Base-by-base conservation (phyloP, 768 basidiomycete genomes). In the Mycena capillaripes region DNA sequence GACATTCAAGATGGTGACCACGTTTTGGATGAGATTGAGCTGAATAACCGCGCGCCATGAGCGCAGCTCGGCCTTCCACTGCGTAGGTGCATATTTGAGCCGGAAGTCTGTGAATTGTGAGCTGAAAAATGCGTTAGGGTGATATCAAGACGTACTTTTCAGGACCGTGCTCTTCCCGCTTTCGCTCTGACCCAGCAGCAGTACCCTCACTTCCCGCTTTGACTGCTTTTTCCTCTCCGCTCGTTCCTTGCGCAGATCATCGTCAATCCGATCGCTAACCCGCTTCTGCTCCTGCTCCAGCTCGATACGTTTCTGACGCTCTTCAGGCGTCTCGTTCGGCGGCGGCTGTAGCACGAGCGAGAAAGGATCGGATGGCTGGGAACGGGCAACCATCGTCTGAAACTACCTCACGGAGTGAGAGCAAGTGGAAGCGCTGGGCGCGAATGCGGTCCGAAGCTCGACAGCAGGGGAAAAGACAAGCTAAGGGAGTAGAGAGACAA, bases 41-140 rank as follows among this genome's bases (percentile, higher is more conserved):
- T 94, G 93, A 58, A 95, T 89, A 69, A 95, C 91, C 1, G 91
- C 83, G 30, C 91, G 86, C 94, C 93, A 95, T 10, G 91, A 91
- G 1, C 85, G 84, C 44, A 92, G 90, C 78, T 95, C 93, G 25
- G 85, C 84, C 42, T 83, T 82, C 91, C 91, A 94, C 40, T 87
- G 86, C 16, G 83, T 83, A n/a, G 83, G 84, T 9, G 91, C 90
- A 74, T 91, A 93, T 68, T 85, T 87, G 82, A 93, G 86, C 48
- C 91, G 91, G 76, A 93, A 92, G 77, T 93, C 93, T 93, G 42
- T 21, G 19, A 10, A n/a, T 14, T 19, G 53, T 55, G 23, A 30
- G 48, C 52, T 38, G 10, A 29, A 48, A 10, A 14, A 17, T 6
- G 7, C n/a, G 21, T 8, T 25, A 3, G 23, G 3, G 23, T 10